Evolutionary conservation across 129 eudicot genomes (phyloP), one percentile per base, ranked within the genome.

Genomic region (Escallonia herrerae): DNA sequence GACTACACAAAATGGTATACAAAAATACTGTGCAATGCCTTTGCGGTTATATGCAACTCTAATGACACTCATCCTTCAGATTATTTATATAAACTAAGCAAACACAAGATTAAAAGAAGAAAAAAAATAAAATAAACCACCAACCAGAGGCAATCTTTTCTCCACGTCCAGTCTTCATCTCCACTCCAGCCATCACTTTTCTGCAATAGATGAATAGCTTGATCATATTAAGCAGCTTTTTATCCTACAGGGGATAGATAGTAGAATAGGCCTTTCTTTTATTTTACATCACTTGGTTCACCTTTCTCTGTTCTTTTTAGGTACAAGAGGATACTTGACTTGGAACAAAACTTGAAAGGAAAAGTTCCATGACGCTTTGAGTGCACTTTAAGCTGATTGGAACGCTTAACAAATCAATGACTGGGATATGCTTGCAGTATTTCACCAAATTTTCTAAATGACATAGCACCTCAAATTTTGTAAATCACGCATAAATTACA

Each of bases 11-110:
- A 43, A 61, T 40, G 43, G 42, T 11, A 61, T 41, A 41, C 51
- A 61, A 40, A 61, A n/a, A 39, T 60, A 7, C 41, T 3, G 15
- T 12, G 3, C 47, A 42, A 22, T 22, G 33, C 33, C 33, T 22
- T 22, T 22, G 33, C 1, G 33, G 33, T 22, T 61, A 3, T 43
- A 5, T 61, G 49, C 71, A 66, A 52, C 46, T 57, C 61, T 63
- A 62, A 67, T 78, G 82, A 72, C 82, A 56, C 50, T 49, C 52
- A 78, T 54, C 72, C 69, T 66, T 66, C 40, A 64, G 56, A 12
- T 50, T 14, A 14, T 68, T 33, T 6, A 56, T 65, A 51, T 14
- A 48, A 50, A 48, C 75, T 60, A 68, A 68, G 33, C 71, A 77
- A 64, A 77, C 61, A 11, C 58, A 53, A n/a, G 54, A 49, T 71